Base-by-base conservation (phyloP, 352 stramenopile genomes). In the Phytophthora pistaciae region DNA sequence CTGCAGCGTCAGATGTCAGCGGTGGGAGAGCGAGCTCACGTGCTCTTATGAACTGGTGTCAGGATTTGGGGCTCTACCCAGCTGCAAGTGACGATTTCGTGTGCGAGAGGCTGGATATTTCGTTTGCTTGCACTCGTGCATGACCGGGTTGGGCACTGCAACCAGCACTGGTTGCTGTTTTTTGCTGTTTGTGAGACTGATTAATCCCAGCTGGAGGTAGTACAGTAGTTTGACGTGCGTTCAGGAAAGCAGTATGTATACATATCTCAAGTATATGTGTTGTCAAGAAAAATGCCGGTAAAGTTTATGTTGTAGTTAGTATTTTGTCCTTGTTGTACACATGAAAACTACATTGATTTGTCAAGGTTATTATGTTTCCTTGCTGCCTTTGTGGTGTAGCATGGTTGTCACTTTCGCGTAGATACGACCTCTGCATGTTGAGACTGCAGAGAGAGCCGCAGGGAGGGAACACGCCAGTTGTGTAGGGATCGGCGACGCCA, bases 151-250 rank as follows among this genome's bases (percentile, higher is more conserved):
- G 40, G 7, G 6, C 29, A 33, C 29, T 33, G 29, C 29, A 33
- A 33, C 29, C 10, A n/a, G n/a, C n/a, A n/a, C n/a, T n/a, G n/a
- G 29, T 33, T 33, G 29, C 29, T 33, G 29, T 33, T 33, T 70
- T 74, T 74, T 74, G 66, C 66, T 69, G 66, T 70, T 74, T 69
- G 66, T 61, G 36, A 57, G 20, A 56, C 8, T 11, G 66, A 72
- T 68, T 72, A 68, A 72, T 58, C 29, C 50, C 66, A 72, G 60
- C 49, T 68, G 66, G 2, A 16, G 10, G 36, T 42, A 42, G 10
- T 42, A 42, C 36, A 42, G 14, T 18, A 16, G 11, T 42, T 18
- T 42, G 36, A 5, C 10, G 0, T 33, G 7, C 29, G 7, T 10
- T 33, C 6, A 33, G 6, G 7, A 33, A 33, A 1, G 10, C 29